Conservation (phyloP, 2,329 filamentous ascomycete genomes). For the Colletotrichum noveboracense region DNA sequence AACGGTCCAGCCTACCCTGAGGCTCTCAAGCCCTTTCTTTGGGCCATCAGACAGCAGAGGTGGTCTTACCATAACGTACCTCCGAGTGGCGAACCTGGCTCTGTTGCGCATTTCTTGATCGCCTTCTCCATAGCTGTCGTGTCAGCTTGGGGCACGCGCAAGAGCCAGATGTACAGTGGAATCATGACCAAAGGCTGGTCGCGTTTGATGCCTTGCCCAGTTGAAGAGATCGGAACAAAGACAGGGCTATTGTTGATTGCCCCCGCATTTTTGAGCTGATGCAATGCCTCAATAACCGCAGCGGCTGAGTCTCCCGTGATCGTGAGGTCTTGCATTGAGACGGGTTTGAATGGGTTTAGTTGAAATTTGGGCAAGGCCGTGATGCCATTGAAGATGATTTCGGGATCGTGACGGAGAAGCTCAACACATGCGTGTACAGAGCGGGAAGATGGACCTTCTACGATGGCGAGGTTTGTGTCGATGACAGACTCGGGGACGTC, state of each 20-base stretch:
- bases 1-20: not conserved
- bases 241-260: not conserved
- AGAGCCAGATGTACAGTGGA: slow-evolving; percentile 4
- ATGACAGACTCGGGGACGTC: not conserved
- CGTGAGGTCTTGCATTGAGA: not conserved
- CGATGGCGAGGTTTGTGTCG: not conserved
- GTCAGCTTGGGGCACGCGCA: not conserved
- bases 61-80: not conserved
- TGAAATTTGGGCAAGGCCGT: not conserved
- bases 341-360: slow-evolving; percentile 2
- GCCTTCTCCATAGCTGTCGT: not conserved
- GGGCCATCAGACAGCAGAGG: not conserved
- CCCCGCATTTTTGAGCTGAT: not conserved
- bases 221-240: not conserved
- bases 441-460: not conserved
- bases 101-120: not conserved
- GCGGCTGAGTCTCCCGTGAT: not conserved
- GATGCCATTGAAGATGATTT: slow-evolving; percentile 5
- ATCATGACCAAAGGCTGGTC: not conserved
- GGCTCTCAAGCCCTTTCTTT: not conserved
- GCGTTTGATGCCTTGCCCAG: not conserved
- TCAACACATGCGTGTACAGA: not conserved
- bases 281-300: not conserved
- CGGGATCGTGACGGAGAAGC: not conserved
- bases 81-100: not conserved